Evolutionary conservation across 495 filamentous ascomycete species (phyloP).

Genomic region (Aspergillus steynii): DNA sequence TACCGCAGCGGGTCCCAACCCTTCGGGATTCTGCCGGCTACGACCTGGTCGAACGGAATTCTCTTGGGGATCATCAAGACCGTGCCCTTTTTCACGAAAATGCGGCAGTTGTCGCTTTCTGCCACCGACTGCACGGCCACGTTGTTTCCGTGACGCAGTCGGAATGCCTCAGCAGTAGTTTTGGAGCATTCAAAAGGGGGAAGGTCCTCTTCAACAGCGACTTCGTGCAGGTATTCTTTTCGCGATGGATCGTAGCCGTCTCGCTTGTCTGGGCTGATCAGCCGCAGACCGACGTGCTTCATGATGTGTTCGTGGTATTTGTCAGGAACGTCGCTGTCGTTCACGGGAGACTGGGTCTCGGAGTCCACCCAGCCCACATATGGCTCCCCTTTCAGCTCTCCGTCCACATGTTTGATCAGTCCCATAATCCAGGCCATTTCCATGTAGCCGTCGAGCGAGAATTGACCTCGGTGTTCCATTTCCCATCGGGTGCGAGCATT

Average conservation of each 20-base stretch:
- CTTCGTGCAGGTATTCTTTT: conserved; percentile 96
- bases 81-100: conserved; percentile 90
- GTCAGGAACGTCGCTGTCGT: conserved; percentile 91
- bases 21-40: conserved; percentile 91
- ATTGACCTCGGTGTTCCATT: conserved; percentile 94
- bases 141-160: conserved; percentile 91
- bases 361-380: conserved; percentile 97
- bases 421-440: conserved; percentile 99
- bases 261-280: conserved; percentile 94
- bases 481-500: conserved; percentile 97
- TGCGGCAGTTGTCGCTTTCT: conserved; percentile 86
- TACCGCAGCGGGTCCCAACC: conserved; percentile 95
- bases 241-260: conserved; percentile 93
- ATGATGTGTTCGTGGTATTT: conserved; percentile 96
- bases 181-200: conserved; percentile 96
- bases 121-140: conserved; percentile 89
- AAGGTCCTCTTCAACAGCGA: conserved; percentile 92
- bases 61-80: conserved; percentile 94
- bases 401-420: conserved; percentile 96
- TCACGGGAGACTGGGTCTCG: conserved; percentile 89
- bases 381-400: conserved; percentile 87
- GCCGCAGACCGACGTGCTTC: conserved; percentile 92
- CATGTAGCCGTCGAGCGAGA: conserved; percentile 97
- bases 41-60: conserved; percentile 89
- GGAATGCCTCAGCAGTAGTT: conserved; percentile 95